Conservation (phyloP, 805 yeast species). For the Yarrowia sp. region DNA sequence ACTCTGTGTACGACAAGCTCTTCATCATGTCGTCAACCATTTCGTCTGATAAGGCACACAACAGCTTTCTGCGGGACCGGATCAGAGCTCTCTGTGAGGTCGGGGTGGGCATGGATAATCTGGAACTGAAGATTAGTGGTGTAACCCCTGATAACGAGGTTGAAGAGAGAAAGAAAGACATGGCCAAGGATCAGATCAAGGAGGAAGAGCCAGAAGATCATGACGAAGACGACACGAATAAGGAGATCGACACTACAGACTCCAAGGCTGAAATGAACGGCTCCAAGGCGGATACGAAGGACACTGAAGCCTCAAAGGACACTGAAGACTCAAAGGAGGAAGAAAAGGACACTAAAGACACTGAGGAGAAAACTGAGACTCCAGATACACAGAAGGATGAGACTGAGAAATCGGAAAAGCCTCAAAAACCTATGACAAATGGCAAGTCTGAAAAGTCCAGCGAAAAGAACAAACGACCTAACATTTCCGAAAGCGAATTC, state of each 20-base stretch:
- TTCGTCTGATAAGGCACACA: slow-evolving; percentile 33
- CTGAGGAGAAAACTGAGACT: background rate
- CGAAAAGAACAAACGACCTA: background rate
- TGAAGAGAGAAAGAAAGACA: background rate
- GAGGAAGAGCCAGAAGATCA: background rate
- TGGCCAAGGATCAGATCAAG: background rate
- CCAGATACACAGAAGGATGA: background rate
- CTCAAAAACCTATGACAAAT: background rate
- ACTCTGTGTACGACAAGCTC: slow-evolving; percentile 38
- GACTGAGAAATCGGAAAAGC: background rate
- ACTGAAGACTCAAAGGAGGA: background rate
- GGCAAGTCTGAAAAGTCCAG: background rate
- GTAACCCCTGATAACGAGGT: slow-evolving; percentile 27
- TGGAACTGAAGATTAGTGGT: slow-evolving; percentile 34
- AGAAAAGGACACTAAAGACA: background rate
- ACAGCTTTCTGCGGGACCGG: slow-evolving; percentile 32
- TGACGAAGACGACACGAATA: background rate
- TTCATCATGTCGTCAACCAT: slow-evolving; percentile 36
- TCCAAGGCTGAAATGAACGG: background rate
- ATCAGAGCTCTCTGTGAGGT: slow-evolving; percentile 34
- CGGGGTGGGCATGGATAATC: slow-evolving; percentile 34
- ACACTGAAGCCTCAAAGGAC: background rate
- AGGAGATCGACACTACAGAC: background rate
- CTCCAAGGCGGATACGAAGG: background rate
- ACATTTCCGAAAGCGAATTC: slow-evolving; percentile 12